These are phyloP conservation scores for Fusarium odoratissimum DNA, from an alignment of 2,329 filamentous ascomycete species.

Conservation along the genomic window DNA sequence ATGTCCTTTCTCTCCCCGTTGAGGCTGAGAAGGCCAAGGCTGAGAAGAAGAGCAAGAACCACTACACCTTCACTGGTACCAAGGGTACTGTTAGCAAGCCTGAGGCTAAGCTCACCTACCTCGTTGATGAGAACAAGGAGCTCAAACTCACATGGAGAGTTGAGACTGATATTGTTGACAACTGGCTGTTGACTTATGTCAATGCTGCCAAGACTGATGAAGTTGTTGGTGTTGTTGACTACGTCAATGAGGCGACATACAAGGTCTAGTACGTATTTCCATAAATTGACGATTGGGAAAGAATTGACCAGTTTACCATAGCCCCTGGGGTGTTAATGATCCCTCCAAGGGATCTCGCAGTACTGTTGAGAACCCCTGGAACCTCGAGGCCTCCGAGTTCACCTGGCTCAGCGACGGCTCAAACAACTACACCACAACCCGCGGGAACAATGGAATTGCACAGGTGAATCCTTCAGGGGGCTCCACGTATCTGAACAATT, in stretches of 20 bases:
- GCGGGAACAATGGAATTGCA: slow-evolving; percentile 69
- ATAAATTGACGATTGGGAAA: fast-evolving
- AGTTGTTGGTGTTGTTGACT: slow-evolving; percentile 67
- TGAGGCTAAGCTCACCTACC: slow-evolving; percentile 66
- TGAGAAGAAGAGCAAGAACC: slow-evolving; percentile 44
- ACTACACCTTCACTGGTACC: slow-evolving; percentile 59
- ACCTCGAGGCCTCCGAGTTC: slow-evolving; percentile 59
- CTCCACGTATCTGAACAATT: slow-evolving; percentile 50
- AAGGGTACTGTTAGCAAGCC: slow-evolving; percentile 63
- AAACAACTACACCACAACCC: slow-evolving; percentile 62
- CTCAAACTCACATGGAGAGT: slow-evolving; percentile 67
- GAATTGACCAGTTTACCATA: neutral
- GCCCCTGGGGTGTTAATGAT: slow-evolving; percentile 65
- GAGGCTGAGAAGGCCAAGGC: slow-evolving; percentile 44
- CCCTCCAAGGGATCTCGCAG: slow-evolving; percentile 60
- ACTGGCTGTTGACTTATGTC: slow-evolving; percentile 71
- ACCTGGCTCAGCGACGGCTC: slow-evolving; percentile 64
- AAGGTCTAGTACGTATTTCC: slow-evolving; percentile 57
- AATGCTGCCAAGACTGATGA: slow-evolving; percentile 60
- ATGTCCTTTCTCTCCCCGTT: slow-evolving; percentile 50
- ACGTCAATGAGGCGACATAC: slow-evolving; percentile 66
- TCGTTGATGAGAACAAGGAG: slow-evolving; percentile 59
- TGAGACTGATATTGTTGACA: slow-evolving; percentile 66
- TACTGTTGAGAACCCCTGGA: slow-evolving; percentile 61
- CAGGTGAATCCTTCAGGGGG: slow-evolving; percentile 60